Base-by-base conservation (phyloP, 1,284 basidiomycete species). In the Papiliotrema nemorosa region DNA sequence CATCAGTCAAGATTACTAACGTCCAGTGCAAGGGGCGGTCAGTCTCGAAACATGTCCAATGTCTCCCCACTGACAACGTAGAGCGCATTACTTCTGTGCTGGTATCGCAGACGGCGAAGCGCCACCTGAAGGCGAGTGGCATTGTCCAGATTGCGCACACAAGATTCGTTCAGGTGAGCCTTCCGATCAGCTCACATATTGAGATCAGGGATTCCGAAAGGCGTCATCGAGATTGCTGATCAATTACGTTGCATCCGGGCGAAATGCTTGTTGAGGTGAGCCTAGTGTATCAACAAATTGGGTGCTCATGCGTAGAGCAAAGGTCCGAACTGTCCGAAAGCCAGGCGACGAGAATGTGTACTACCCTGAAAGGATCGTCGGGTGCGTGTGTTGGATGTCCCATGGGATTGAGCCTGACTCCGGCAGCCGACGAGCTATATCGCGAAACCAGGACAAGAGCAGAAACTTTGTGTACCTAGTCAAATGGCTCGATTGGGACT, bases 71-170 rank as follows among this genome's bases (percentile, higher is more conserved):
- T 31, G 29, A 7, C 14, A 14, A 31, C 29, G 29, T 39, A 40
- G 49, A 14, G 49, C 29, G 12, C 49, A 50, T 25, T 50, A 34
- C 39, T 37, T 38, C 13, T 50, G 49, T 25, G 49, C 49, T 5
- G 49, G 49, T 44, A 21, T 50, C 9, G 41, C 20, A 13, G 49
- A 50, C 26, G 49, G 44, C 35, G 41, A 44, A 13, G 22, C 31
- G 18, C 13, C 49, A 5, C 49, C 49, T 3, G 49, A 36, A 12
- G 42, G 49, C 13, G 49, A 50, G 6, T 50, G 49, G 49, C 13
- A 31, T n/a, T 50, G 49, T 44, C 49, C 49, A 3, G 49, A 50
- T 22, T 50, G 49, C 29, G n/a, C 14, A 3, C 6, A 37, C 3
- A 31, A 34, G 31, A 10, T 42, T 3, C 14, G 5, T 2, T 13